Base-by-base conservation (phyloP, 768 basidiomycete genomes). In the Tylopilus sp. region DNA sequence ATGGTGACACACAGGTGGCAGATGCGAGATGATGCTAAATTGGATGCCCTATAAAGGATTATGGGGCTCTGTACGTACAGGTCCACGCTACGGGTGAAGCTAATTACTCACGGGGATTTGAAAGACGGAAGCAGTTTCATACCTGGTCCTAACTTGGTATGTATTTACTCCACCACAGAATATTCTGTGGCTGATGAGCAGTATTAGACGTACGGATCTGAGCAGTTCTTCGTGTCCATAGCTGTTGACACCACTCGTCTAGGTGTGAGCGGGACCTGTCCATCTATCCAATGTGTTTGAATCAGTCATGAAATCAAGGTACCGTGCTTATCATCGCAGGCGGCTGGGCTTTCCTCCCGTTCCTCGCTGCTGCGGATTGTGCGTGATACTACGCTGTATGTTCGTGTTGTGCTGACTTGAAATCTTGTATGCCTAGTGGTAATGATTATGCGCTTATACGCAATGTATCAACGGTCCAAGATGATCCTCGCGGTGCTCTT, bases 321-420 rank as follows among this genome's bases (percentile, higher is more conserved):
- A 51, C 50, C 3, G 50, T 28, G 25, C 33, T 51, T 10, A 3
- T 37, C 6, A 1, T 51, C 11, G 2, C 16, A 13, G 6, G 1
- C 25, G 11, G 6, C n/a, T 51, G 21, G 26, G 34, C 11, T 6
- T 37, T 44, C n/a, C 13, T 51, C 19, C 33, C 16, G 12, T 50
- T 44, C 33, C 24, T 50, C 19, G 50, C 50, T 21, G 50, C 50
- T n/a, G 33, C 28, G 4, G 50, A 51, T 24, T 8, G 50, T 51
- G 22, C n/a, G 50, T 22, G 25, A 51, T 13, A 3, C 17, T 37
- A 28, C 6, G 6, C 16, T 22, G 26, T n/a, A 17, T 29, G 29
- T 4, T 2, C n/a, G 4, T 12, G 34, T 19, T 28, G 6, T 28
- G 17, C 21, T 29, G n/a, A 36, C 16, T n/a, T n/a, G n/a, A n/a